Evolutionary conservation across 345 rosid genomes (phyloP), one percentile per base, ranked within the genome.

Genomic region (Populus simonii): DNA sequence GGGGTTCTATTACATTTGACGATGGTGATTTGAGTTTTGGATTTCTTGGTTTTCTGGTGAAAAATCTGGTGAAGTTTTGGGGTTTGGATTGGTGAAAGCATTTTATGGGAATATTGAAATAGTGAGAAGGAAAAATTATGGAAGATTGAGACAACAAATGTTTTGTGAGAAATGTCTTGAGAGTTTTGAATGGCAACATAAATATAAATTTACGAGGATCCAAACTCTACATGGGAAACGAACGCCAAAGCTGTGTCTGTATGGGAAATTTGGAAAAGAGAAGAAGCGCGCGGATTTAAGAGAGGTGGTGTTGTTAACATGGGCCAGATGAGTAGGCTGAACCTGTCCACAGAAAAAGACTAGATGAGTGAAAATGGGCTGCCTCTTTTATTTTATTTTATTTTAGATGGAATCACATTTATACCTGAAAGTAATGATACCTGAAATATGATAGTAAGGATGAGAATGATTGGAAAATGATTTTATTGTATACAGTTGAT

Each of bases 391-490:
- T 33, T 33, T 33, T 33, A 33, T 33, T 33, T 33, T 33, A 31
- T 31, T 31, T 31, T 31, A 31, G 33, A 31, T 31, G 33, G 33
- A 31, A 31, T 31, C 33, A 31, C 2, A 31, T 31, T 31, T 31
- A n/a, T n/a, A n/a, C n/a, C n/a, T 57, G 78, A 68, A 73, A 51
- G 47, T 31, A 74, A 70, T 25, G 49, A 53, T 88, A 85, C 71
- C 94, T 91, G 76, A 87, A 78, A 47, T 91, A 92, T 41, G 93
- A 83, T 7, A 88, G 89, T 73, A 89, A 88, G 53, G 89, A 90
- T 75, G 93, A 90, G 68, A 93, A 89, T 33, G 93, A 89, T 45
- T 88, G 82, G 75, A 69, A 43, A 74, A 33, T 15, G 2, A 17
- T 18, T 55, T 43, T 75, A 53, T 9, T 16, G 8, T 33, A 22